A percentile compares a stretch with the other conserved stretches of the same genome.
Conservation (phyloP, 1,284 basidiomycete genomes). For the Naganishia cerealis region DNA sequence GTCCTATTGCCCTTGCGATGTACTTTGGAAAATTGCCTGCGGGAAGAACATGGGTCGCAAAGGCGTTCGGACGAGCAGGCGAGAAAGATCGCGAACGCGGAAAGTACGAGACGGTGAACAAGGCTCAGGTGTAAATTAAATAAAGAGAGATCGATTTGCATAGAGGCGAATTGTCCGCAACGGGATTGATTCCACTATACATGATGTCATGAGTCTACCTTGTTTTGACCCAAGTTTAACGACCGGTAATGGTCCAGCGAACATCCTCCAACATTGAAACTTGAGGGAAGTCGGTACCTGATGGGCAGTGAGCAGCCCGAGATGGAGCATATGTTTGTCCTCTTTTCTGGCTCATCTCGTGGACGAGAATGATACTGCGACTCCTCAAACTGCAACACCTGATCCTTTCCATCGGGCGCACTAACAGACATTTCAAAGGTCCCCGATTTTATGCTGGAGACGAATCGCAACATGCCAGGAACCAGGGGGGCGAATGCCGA, state of each 20-base stretch:
- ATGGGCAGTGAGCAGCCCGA: background rate
- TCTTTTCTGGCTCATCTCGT: background rate
- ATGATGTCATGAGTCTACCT: background rate
- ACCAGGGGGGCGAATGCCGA: background rate
- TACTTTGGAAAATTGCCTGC: constrained; percentile 51
- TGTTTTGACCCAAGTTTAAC: background rate
- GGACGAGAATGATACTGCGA: background rate
- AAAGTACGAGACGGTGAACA: constrained; percentile 28
- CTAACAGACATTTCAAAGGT: constrained; percentile 28
- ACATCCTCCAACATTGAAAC: constrained; percentile 6
- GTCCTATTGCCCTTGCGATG: constrained; percentile 60
- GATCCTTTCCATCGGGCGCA: constrained; percentile 17
- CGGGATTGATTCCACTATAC: background rate
- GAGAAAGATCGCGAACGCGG: constrained; percentile 9
- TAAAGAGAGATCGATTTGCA: constrained; percentile 7
- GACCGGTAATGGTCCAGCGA: constrained; percentile 7
- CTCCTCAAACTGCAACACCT: constrained; percentile 10
- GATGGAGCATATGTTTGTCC: background rate
- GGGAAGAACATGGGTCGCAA: constrained; percentile 14
- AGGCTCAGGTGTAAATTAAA: constrained; percentile 14
- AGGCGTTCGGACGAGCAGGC: constrained; percentile 20
- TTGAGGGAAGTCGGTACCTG: constrained; percentile 3
- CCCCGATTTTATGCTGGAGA: constrained; percentile 27
- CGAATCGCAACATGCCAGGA: constrained; percentile 20
- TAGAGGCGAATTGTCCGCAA: background rate